Evolutionary conservation across 139 green algal genomes (phyloP).

Genomic region (Chlorella sp.): DNA sequence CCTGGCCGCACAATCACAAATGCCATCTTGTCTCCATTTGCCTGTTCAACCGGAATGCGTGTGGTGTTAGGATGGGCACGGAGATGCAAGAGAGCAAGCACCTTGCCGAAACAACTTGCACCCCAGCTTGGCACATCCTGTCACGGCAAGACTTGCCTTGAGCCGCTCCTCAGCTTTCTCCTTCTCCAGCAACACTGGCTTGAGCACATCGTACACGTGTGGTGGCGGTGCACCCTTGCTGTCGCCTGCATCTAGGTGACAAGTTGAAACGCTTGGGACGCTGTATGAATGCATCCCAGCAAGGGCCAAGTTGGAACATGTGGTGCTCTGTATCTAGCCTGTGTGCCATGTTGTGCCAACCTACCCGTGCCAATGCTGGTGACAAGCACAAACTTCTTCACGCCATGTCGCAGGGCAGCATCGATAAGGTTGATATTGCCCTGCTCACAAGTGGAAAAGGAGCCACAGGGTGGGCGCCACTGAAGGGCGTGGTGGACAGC

Average conservation of each 20-base stretch:
- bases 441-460: conserved; percentile 26
- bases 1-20: conserved; percentile 95
- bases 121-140: too few relatives aligned
- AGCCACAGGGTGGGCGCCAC: background rate
- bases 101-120: too few relatives aligned
- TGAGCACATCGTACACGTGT: conserved; percentile 90
- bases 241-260: conserved; percentile 5
- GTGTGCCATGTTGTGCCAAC: background rate
- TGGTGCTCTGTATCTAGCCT: too few relatives aligned
- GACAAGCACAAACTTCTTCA: conserved; percentile 97
- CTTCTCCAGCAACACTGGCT: conserved; percentile 96
- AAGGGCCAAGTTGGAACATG: too few relatives aligned
- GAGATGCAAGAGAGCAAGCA: too few relatives aligned
- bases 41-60: conserved; percentile 4
- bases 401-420: conserved; percentile 83
- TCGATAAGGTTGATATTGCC: conserved; percentile 99
- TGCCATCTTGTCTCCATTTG: conserved; percentile 60
- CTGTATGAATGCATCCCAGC: background rate
- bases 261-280: background rate
- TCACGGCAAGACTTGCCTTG: conserved; percentile 49
- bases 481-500: background rate
- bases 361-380: conserved; percentile 92
- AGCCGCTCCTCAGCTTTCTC: conserved; percentile 94
- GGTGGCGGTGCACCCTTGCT: conserved; percentile 71
- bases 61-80: too few relatives aligned